These are phyloP conservation scores for Acanthamoeba healyi DNA, from an alignment of 208 protist genomes.

Conservation along the genomic window DNA sequence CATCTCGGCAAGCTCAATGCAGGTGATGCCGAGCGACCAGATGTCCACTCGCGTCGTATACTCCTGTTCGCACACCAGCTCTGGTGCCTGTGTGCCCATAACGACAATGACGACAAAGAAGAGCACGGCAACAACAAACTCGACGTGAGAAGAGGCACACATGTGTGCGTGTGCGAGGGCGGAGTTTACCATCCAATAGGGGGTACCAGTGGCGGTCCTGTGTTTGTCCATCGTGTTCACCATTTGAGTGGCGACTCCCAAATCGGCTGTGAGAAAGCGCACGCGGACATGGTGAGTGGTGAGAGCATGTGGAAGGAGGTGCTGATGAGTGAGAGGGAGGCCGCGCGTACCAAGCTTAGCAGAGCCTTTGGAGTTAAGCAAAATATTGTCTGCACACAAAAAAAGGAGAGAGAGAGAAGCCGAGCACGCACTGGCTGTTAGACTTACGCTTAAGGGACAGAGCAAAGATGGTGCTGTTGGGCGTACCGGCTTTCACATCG, in stretches of 20 bases:
- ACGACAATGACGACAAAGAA: background rate
- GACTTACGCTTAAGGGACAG: too few species aligned
- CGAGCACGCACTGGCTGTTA: background rate
- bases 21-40: conserved; percentile 70
- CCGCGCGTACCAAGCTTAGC: conserved; percentile 32
- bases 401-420: background rate
- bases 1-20: conserved; percentile 69
- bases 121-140: background rate
- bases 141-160: background rate
- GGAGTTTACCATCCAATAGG: conserved; percentile 59
- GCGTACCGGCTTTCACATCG: conserved; percentile 63
- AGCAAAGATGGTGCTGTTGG: background rate
- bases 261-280: conserved; percentile 23
- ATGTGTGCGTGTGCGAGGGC: background rate
- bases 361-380: conserved; percentile 53
- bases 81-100: conserved; percentile 30
- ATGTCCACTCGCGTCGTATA: conserved; percentile 66
- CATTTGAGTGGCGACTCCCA: conserved; percentile 44
- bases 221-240: conserved; percentile 58
- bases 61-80: conserved; percentile 70
- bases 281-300: background rate
- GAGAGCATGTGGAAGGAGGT: background rate
- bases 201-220: conserved; percentile 55
- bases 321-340: too few species aligned
- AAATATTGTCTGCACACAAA: conserved; percentile 25